These are phyloP conservation scores for Hygrocybe punicea DNA, from an alignment of 768 basidiomycete species.

Conservation along the genomic window DNA sequence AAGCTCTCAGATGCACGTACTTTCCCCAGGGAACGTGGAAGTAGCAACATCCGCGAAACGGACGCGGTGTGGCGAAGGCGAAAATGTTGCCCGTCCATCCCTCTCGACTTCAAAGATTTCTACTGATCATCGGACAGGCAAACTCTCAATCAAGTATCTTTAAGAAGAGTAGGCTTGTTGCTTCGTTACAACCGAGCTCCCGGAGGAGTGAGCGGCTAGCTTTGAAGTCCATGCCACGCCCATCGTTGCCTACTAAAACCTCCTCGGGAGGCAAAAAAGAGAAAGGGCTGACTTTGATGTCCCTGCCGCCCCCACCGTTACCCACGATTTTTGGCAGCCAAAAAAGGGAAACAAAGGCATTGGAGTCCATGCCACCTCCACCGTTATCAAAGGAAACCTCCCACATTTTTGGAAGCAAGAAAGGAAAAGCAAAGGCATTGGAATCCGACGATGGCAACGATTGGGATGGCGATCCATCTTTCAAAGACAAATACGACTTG, in stretches of 20 bases:
- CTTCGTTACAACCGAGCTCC: not conserved
- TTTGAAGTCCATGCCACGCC: too few species aligned
- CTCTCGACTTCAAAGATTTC: not conserved
- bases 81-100: not conserved
- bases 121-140: not conserved
- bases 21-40: not conserved
- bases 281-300: not conserved
- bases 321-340: not conserved
- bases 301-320: not conserved
- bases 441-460: not conserved
- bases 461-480: not conserved
- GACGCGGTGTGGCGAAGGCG: not conserved
- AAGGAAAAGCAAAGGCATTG: not conserved
- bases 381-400: not conserved
- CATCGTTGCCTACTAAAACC: too few species aligned
- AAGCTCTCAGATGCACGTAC: not conserved
- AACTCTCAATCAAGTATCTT: not conserved
- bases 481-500: slow-evolving; percentile 2
- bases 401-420: not conserved
- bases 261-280: not conserved
- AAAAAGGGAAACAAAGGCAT: not conserved
- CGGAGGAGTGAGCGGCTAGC: not conserved
- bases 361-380: not conserved
- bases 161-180: not conserved
- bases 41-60: not conserved